Percentiles rank a stretch among this genome's conserved stretches.
These are phyloP conservation scores for Gaeumannomyces sp. DNA, from an alignment of 2,329 filamentous ascomycete species.

Conservation along the genomic window DNA sequence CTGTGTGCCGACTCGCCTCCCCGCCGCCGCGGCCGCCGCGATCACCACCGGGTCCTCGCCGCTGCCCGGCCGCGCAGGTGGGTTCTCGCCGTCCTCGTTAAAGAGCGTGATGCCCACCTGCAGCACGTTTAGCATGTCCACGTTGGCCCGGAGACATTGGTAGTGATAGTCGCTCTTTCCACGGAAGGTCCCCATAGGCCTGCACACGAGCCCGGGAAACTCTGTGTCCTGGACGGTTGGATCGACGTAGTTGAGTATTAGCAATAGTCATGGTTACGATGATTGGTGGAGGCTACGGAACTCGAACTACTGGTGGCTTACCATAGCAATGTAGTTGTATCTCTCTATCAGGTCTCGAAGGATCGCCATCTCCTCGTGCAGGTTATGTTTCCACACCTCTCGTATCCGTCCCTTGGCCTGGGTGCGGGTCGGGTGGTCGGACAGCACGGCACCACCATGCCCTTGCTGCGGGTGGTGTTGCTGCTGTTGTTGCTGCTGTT, in stretches of 20 bases:
- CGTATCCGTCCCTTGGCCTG: conserved; percentile 75
- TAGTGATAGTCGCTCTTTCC: conserved; percentile 98
- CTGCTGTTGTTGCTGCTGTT: conserved; percentile 53
- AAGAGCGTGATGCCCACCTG: conserved; percentile 94
- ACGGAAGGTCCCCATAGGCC: conserved; percentile 89
- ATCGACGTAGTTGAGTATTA: conserved; percentile 10
- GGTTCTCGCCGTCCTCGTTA: conserved; percentile 81
- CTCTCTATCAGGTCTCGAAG: conserved; percentile 78
- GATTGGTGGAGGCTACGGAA: too few species aligned
- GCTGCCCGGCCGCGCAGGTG: conserved; percentile 59
- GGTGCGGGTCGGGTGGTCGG: conserved; percentile 47
- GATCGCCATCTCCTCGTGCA: conserved; percentile 83
- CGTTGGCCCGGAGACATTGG: conserved; percentile 93
- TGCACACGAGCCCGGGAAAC: conserved; percentile 94
- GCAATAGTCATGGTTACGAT: not conserved
- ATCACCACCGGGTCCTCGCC: conserved; percentile 34
- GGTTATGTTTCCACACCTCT: conserved; percentile 91
- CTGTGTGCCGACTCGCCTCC: conserved; percentile 34
- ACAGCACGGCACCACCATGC: conserved; percentile 30
- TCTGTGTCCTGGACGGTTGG: conserved; percentile 72
- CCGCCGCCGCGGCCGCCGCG: conserved; percentile 16
- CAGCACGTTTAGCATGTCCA: conserved; percentile 95
- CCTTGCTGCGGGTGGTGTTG: conserved; percentile 28
- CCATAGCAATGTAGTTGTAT: conserved; percentile 97
- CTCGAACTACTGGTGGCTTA: conserved; percentile 37